Evolutionary conservation across 2,329 filamentous ascomycete species (phyloP), one percentile per base, ranked within the genome.

Genomic region (Peltaster fructicola): DNA sequence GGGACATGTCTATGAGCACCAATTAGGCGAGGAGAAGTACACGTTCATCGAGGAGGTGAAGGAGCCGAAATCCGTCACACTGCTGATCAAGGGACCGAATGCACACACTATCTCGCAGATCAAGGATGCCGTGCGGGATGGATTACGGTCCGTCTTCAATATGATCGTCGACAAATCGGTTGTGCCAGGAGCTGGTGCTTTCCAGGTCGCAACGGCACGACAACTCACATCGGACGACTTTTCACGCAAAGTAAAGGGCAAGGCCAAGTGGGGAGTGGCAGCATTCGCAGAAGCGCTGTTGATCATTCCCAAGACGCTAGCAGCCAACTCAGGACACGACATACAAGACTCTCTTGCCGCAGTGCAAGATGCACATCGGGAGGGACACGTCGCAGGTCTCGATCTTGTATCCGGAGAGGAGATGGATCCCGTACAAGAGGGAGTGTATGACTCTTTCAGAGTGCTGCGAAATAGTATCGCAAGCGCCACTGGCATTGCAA

Each of bases 1-100:
- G 25, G 88, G 88, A 26, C 68, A 80, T 23, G 88, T 98, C 30
- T 95, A 98, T 51, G 88, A 98, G 61, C 85, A 98, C 55, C 80
- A 85, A 40, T 65, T 98, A 7, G 88, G 88, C 34, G 88, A 98
- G 63, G 88, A 98, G 63, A 98, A 98, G 62, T 98, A 80, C 60
- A 98, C 88, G 5, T 98, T 98, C 50, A 67, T 98, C 33, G 88
- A 98, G 56, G 88, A 98, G 42, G 88, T 98, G 45, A 95, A 93
- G 65, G 82, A 95, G 33, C 80, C 88, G 34, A 98, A 98, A 62
- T 93, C 85, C 2, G 88, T 98, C 22, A 98, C 88, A 9, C 63
- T 98, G 15, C 65, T 98, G 44, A 95, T 98, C 64, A 98, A 95
- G 64, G 88, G 88, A 13, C 88, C 88, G 35, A 98, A 98, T 56